Evolutionary conservation across 805 yeast species (phyloP).

Genomic region (Candida gorgasii): DNA sequence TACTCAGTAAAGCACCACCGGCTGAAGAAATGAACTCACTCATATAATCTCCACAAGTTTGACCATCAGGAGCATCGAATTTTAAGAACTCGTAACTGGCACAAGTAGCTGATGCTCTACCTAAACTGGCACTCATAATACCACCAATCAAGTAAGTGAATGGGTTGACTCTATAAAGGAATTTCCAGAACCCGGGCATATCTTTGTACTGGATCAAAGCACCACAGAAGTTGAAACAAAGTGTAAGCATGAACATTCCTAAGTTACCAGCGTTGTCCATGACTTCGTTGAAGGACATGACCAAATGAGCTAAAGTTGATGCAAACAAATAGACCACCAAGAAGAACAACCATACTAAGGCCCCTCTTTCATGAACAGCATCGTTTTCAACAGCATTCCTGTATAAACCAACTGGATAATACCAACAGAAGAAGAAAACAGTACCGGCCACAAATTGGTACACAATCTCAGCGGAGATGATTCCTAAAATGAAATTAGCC

Average conservation of each 20-base stretch:
- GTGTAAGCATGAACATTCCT: conserved; percentile 27
- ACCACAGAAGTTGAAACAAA: conserved; percentile 39
- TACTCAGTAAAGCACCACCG: conserved; percentile 49
- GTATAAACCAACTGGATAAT: conserved; percentile 58
- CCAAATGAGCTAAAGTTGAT: conserved; percentile 30
- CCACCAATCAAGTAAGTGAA: conserved; percentile 67
- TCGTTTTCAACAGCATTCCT: conserved; percentile 55
- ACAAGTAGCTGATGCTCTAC: conserved; percentile 39
- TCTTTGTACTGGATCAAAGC: conserved; percentile 37
- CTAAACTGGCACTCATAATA: conserved; percentile 32
- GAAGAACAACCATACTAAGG: conserved; percentile 36
- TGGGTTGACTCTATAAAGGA: conserved; percentile 72
- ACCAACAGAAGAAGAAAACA: conserved; percentile 44
- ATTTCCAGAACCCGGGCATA: conserved; percentile 54
- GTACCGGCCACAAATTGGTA: conserved; percentile 49
- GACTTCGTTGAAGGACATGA: conserved; percentile 30
- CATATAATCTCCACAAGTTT: conserved; percentile 33
- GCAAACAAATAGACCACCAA: conserved; percentile 26
- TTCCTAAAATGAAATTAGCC: conserved; percentile 41
- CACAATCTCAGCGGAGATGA: conserved; percentile 46
- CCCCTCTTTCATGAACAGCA: conserved; percentile 37
- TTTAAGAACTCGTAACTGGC: conserved; percentile 21
- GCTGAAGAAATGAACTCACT: conserved; percentile 22
- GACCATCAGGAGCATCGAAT: conserved; percentile 25
- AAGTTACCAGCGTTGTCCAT: conserved; percentile 37